These are phyloP conservation scores for Echium plantagineum DNA, from an alignment of 257 asterid genomes.

Conservation along the genomic window DNA sequence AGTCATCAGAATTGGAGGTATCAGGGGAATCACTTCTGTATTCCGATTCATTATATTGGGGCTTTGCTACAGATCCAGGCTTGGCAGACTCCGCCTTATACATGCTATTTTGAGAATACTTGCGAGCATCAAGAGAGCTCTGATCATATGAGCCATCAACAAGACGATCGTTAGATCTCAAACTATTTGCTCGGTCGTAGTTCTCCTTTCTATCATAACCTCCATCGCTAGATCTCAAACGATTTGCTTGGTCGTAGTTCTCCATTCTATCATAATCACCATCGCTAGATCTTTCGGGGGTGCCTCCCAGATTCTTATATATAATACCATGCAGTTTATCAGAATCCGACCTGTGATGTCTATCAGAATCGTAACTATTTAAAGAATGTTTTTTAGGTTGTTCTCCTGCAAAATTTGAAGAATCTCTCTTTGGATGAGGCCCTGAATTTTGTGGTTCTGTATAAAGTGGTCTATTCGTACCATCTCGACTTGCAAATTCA, in stretches of 20 bases:
- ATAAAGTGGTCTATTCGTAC: slow-evolving; percentile 27
- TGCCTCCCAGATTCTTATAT: slow-evolving; percentile 20
- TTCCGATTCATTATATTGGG: slow-evolving; percentile 24
- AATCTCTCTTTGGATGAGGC: slow-evolving; percentile 17
- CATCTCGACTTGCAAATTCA: slow-evolving; percentile 46
- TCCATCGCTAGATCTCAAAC: slow-evolving; percentile 18
- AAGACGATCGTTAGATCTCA: slow-evolving; percentile 26
- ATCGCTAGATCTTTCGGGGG: slow-evolving; percentile 14
- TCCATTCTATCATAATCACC: slow-evolving; percentile 21
- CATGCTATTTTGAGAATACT: slow-evolving; percentile 17
- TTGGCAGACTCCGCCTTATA: slow-evolving; percentile 14
- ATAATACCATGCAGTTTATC: slow-evolving; percentile 16
- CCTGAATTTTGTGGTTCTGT: slow-evolving; percentile 27
- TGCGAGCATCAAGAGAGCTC: slow-evolving; percentile 21
- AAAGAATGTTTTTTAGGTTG: slow-evolving; percentile 22
- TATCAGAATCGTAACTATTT: slow-evolving; percentile 15
- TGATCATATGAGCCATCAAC: slow-evolving; percentile 19
- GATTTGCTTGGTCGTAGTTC: slow-evolving; percentile 20
- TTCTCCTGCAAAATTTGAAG: slow-evolving; percentile 17
- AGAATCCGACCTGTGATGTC: slow-evolving; percentile 19
- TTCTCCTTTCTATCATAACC: slow-evolving; percentile 21
- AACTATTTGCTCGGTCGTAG: slow-evolving; percentile 20
- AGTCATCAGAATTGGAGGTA: slow-evolving; percentile 21
- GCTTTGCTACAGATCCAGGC: slow-evolving; percentile 3
- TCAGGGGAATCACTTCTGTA: slow-evolving; percentile 21